Conservation (phyloP, 768 basidiomycete genomes). For the Hemileccinum rubropunctum region DNA sequence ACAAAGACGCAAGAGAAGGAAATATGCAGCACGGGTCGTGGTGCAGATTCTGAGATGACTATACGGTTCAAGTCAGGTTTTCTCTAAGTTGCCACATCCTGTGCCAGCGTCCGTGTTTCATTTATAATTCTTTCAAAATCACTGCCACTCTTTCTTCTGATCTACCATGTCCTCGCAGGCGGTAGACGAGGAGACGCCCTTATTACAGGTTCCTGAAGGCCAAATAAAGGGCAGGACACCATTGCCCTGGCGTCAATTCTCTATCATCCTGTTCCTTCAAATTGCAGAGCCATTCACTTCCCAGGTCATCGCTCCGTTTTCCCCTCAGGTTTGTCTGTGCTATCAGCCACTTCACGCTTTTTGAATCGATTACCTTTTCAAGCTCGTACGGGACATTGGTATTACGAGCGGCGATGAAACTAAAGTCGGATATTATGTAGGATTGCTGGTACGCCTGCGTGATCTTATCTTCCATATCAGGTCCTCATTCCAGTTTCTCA, state of each 20-base stretch:
- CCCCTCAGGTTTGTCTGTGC: conserved; percentile 53
- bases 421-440: conserved; percentile 74
- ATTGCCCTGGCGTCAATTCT: conserved; percentile 68
- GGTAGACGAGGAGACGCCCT: conserved; percentile 61
- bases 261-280: conserved; percentile 68
- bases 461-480: too few relatives aligned
- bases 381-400: conserved; percentile 67
- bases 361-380: background rate
- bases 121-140: too few relatives aligned
- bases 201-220: conserved; percentile 43
- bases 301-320: conserved; percentile 75
- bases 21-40: too few relatives aligned
- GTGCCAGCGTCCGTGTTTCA: too few relatives aligned
- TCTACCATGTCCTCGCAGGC: conserved; percentile 25
- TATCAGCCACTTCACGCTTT: background rate
- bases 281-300: conserved; percentile 75
- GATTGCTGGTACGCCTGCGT: conserved; percentile 53
- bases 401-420: conserved; percentile 69
- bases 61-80: too few relatives aligned
- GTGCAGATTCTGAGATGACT: too few relatives aligned
- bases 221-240: conserved; percentile 47
- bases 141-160: conserved; percentile 11
- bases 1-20: too few relatives aligned
- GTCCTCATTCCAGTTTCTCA: background rate
- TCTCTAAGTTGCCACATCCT: too few relatives aligned